These are phyloP conservation scores for Flaveria sonorensis DNA, from an alignment of 129 eudicot species.

Conservation along the genomic window DNA sequence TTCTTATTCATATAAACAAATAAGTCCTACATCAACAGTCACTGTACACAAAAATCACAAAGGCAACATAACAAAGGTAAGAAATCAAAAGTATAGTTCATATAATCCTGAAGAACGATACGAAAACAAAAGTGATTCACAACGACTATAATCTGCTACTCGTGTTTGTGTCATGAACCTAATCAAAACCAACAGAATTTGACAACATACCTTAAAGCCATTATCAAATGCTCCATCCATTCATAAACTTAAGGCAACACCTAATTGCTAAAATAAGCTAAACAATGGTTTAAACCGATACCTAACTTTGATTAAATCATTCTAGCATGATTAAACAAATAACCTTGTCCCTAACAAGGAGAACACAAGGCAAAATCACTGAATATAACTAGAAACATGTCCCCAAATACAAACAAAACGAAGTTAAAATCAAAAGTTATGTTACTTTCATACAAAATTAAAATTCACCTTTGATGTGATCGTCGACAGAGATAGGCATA, in stretches of 20 bases:
- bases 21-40: not conserved
- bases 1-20: not conserved
- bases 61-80: not conserved
- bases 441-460: slow-evolving; percentile 1
- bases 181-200: not conserved
- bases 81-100: not conserved
- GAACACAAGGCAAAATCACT: slow-evolving; percentile 14
- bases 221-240: not conserved
- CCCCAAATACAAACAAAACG: slow-evolving; percentile 29
- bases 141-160: not conserved
- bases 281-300: slow-evolving; percentile 8
- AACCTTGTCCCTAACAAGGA: slow-evolving; percentile 20
- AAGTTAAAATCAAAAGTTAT: slow-evolving; percentile 15
- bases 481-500: slow-evolving; percentile 13
- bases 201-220: not conserved
- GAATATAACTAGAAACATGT: slow-evolving; percentile 29
- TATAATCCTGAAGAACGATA: not conserved
- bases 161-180: too few relatives aligned
- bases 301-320: slow-evolving; percentile 11
- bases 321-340: slow-evolving; percentile 15
- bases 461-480: slow-evolving; percentile 16
- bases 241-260: not conserved
- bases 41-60: too few relatives aligned
- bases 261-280: not conserved
- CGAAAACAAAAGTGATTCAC: not conserved